phyloP scores from a whole-genome alignment of 306 rosid species.

The Prunus padus region DNA sequence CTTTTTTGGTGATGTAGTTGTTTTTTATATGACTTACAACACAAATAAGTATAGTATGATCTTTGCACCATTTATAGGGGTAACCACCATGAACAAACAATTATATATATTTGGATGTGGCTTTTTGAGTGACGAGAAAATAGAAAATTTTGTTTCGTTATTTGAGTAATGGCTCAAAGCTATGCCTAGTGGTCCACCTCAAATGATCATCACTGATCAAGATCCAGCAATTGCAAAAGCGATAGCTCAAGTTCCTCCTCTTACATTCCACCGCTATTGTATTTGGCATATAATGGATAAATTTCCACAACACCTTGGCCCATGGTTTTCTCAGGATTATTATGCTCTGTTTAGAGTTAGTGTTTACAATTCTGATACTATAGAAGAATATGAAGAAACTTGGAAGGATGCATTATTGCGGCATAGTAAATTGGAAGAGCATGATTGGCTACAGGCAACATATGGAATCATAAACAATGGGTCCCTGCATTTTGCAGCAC shows the following conservation, averaged over 20 bases:
- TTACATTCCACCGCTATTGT: neutral
- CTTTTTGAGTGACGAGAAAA: neutral
- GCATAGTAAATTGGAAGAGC: neutral
- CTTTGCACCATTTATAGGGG: neutral
- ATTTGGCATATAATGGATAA: neutral
- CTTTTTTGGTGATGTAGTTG: neutral
- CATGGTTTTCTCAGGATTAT: neutral
- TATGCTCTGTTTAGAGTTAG: neutral
- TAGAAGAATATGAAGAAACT: neutral
- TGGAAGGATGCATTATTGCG: neutral
- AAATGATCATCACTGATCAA: too few relatives aligned
- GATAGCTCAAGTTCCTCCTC: neutral
- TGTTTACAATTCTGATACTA: neutral
- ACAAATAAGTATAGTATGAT: neutral
- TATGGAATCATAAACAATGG: neutral
- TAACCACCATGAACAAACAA: neutral
- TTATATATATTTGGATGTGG: constrained; percentile 3
- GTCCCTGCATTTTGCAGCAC: neutral
- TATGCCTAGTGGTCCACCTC: neutral
- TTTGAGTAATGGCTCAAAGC: neutral
- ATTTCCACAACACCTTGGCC: neutral
- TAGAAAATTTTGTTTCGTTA: neutral
- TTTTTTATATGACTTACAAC: constrained; percentile 1
- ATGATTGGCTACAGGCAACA: neutral
- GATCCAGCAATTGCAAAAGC: neutral